Evolutionary conservation across 78 protist species (phyloP).

Genomic region (slime mould (Dictyostelium discoideum)): DNA sequence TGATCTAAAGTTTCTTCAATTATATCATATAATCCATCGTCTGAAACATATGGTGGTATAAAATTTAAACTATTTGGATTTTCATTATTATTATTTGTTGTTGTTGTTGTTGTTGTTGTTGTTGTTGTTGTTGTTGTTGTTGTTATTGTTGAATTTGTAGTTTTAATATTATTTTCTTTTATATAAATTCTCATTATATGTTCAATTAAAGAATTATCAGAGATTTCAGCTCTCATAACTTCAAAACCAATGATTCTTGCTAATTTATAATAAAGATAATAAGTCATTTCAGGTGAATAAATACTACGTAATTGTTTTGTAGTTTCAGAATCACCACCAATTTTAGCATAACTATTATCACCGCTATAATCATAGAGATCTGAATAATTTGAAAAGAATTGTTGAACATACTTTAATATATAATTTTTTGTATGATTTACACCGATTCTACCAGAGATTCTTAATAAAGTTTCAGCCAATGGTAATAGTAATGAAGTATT

Average conservation of each 20-base stretch:
- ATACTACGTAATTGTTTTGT: conserved; percentile 37
- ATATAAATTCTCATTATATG: conserved; percentile 65
- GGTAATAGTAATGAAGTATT: conserved; percentile 63
- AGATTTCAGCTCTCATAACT: conserved; percentile 46
- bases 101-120: background rate
- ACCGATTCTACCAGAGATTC: conserved; percentile 55
- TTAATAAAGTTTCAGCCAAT: conserved; percentile 43
- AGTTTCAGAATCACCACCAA: conserved; percentile 12
- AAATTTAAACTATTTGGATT: background rate
- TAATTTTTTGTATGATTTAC: conserved; percentile 58
- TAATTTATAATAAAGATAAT: conserved; percentile 53
- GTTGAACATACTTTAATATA: conserved; percentile 65
- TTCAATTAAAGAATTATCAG: conserved; percentile 58
- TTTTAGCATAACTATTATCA: conserved; percentile 17
- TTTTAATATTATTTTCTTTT: conserved; percentile 22
- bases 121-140: background rate
- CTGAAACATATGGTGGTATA: conserved; percentile 74
- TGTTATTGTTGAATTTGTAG: background rate
- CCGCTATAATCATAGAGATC: conserved; percentile 43
- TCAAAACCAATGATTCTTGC: conserved; percentile 64
- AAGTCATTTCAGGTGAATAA: conserved; percentile 78
- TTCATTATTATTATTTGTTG: background rate
- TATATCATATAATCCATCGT: conserved; percentile 55
- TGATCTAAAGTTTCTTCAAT: conserved; percentile 44
- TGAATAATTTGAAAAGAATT: conserved; percentile 46